Conservation (phyloP, 2,329 filamentous ascomycete species). For the Colletotrichum truncatum region DNA sequence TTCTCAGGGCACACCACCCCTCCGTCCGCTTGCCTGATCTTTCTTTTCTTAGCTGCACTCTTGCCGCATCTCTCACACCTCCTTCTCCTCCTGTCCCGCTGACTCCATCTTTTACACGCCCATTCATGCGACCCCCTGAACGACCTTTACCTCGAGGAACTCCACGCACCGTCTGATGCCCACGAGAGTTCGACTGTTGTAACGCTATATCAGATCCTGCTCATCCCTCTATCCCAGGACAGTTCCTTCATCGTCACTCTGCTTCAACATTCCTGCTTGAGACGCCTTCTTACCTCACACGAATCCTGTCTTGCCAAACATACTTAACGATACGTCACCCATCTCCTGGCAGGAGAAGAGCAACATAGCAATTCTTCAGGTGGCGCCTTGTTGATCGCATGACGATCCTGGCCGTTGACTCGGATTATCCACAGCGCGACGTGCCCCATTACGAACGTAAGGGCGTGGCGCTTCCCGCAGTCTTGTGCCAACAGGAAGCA, state of each 20-base stretch:
- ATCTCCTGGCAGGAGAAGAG: no score
- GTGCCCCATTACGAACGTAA: no score
- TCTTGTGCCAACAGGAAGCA: no score
- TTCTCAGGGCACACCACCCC: conserved; percentile 1
- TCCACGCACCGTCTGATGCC: neutral
- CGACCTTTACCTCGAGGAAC: neutral
- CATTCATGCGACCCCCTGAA: conserved; percentile 23
- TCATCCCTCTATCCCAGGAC: neutral
- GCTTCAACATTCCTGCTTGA: no score
- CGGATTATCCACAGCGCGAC: no score
- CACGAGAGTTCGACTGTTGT: neutral
- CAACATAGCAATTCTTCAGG: no score
- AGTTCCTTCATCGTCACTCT: neutral
- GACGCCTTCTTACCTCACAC: no score
- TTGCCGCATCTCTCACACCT: neutral
- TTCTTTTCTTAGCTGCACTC: neutral
- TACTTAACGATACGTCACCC: no score
- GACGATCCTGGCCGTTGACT: no score
- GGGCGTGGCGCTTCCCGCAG: no score
- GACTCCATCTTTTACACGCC: conserved; percentile 16
- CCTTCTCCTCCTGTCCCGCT: neutral
- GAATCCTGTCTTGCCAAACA: no score
- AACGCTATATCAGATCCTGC: conserved; percentile 10
- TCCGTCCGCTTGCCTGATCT: neutral
- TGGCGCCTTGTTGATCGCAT: no score